These are phyloP conservation scores for Amaranthus tricolor DNA, from an alignment of 179 eudicot genomes.

Conservation along the genomic window DNA sequence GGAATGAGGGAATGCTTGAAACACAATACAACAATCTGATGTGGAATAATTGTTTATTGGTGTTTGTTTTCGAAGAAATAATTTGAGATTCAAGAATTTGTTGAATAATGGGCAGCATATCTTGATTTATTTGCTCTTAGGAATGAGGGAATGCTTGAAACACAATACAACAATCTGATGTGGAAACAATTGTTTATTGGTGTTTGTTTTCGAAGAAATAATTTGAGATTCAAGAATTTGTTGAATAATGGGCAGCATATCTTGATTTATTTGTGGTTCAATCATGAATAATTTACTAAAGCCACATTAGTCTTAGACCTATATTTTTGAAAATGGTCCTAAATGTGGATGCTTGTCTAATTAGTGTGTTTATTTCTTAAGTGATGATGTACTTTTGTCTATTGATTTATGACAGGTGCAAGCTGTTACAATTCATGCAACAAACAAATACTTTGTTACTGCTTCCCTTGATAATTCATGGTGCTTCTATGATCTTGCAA, in stretches of 20 bases:
- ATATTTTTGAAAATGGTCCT: neutral
- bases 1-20: too few species aligned
- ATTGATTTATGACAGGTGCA: constrained; percentile 58
- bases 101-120: neutral
- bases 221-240: neutral
- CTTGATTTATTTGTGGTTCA: neutral
- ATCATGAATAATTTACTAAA: neutral
- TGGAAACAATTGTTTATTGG: neutral
- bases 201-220: neutral
- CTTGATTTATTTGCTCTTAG: neutral
- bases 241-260: neutral
- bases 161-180: neutral
- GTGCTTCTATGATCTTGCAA: constrained; percentile 91
- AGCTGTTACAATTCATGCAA: constrained; percentile 91
- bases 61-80: neutral
- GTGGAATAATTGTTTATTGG: neutral
- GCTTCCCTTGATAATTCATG: constrained; percentile 94
- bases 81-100: neutral
- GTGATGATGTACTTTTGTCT: neutral
- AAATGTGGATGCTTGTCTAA: neutral
- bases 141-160: too few species aligned
- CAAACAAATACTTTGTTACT: constrained; percentile 76
- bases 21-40: neutral
- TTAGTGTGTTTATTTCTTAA: neutral
- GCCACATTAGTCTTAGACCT: neutral